Percentiles rank a stretch among this genome's conserved stretches.
phyloP scores from a whole-genome alignment of 768 basidiomycete genomes.

The Galerina marginata region DNA sequence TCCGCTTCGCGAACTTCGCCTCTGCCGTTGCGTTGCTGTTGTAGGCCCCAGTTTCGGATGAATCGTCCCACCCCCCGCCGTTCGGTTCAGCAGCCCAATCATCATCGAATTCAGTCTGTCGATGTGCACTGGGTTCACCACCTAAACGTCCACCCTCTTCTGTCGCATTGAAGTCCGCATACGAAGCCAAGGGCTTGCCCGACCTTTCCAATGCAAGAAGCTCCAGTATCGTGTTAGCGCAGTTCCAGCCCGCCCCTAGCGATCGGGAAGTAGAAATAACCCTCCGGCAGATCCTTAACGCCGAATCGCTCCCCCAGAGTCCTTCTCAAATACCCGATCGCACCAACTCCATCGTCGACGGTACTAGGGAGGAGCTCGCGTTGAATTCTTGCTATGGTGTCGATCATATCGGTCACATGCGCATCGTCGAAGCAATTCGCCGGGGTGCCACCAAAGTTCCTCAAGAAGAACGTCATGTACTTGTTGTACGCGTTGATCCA shows the following conservation, averaged over 20 bases:
- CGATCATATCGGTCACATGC: constrained; percentile 36
- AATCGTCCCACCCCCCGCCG: background rate
- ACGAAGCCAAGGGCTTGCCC: constrained; percentile 16
- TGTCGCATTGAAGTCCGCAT: too few relatives aligned
- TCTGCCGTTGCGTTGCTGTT: constrained; percentile 15
- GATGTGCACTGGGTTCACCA: background rate
- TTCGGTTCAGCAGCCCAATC: background rate
- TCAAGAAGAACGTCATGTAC: constrained; percentile 42
- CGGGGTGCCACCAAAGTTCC: constrained; percentile 41
- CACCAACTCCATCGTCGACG: constrained; percentile 12
- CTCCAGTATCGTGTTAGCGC: constrained; percentile 45
- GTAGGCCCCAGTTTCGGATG: background rate
- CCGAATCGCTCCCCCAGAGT: constrained; percentile 37
- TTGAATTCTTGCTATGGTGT: constrained; percentile 40
- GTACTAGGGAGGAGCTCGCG: constrained; percentile 33
- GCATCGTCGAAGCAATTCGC: constrained; percentile 36
- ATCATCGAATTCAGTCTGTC: constrained; percentile 1
- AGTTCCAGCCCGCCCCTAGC: constrained; percentile 43
- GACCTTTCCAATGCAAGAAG: constrained; percentile 33
- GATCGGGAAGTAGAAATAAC: constrained; percentile 49
- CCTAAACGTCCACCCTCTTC: too few relatives aligned
- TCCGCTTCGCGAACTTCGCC: constrained; percentile 23
- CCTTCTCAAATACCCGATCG: constrained; percentile 26
- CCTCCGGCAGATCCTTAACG: constrained; percentile 40
- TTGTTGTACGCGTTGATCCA: constrained; percentile 46